Conservation (phyloP, 441 rosid genomes). For the Corymbia calophylla region DNA sequence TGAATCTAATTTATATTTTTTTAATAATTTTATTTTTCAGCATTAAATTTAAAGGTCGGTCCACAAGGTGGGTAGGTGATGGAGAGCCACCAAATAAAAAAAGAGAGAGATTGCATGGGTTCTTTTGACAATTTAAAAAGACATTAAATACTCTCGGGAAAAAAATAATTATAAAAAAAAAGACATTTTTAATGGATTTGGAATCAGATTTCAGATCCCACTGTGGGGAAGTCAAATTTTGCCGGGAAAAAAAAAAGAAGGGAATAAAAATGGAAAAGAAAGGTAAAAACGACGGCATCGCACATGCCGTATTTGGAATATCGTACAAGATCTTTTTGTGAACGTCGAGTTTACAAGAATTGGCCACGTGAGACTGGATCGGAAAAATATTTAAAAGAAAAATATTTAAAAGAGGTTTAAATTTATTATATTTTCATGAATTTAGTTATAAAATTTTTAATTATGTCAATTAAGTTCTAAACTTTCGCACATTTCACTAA, state of each 20-base stretch:
- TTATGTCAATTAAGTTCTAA: rapidly evolving
- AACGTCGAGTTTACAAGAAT: neutral
- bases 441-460: rapidly evolving
- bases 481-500: rapidly evolving
- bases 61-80: neutral
- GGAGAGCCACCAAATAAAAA: neutral
- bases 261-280: too few relatives aligned
- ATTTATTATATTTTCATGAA: too few relatives aligned
- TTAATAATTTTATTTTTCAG: too few relatives aligned
- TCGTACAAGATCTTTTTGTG: neutral
- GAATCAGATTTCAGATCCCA: neutral
- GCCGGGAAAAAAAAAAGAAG: neutral
- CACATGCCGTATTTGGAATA: neutral
- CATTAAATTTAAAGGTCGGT: neutral
- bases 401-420: too few relatives aligned
- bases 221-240: neutral
- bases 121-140: neutral
- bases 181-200: neutral
- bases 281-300: neutral
- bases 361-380: neutral
- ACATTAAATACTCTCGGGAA: neutral
- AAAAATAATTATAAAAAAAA: too few relatives aligned
- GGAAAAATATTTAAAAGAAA: neutral
- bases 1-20: too few relatives aligned
- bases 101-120: neutral